A percentile compares a stretch with the other conserved stretches of the same genome.
phyloP scores from a whole-genome alignment of 2,329 filamentous ascomycete species.

The Neofusicoccum cordaticola region DNA sequence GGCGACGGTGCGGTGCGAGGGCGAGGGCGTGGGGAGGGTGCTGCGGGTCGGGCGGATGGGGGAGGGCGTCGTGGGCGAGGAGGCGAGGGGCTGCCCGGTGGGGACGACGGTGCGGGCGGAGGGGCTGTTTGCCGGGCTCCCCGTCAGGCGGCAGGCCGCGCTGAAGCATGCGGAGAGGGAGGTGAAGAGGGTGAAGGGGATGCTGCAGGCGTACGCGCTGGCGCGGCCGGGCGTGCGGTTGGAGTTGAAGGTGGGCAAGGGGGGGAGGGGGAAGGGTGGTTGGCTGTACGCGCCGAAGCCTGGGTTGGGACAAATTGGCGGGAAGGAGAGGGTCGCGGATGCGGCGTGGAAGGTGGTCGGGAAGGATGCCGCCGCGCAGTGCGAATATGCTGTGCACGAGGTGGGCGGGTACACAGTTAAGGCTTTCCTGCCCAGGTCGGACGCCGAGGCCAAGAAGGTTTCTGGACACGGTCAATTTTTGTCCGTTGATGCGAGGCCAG shows the following conservation, averaged over 20 bases:
- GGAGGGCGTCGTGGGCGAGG: slow-evolving; percentile 28
- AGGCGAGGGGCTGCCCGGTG: slow-evolving; percentile 52
- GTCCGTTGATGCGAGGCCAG: slow-evolving; percentile 66
- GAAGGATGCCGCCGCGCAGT: slow-evolving; percentile 54
- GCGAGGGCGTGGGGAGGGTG: slow-evolving; percentile 57
- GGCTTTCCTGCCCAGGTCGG: slow-evolving; percentile 56
- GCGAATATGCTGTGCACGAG: slow-evolving; percentile 42
- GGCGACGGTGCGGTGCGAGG: slow-evolving; percentile 62
- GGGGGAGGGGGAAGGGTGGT: slow-evolving; percentile 44
- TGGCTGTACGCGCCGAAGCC: slow-evolving; percentile 64
- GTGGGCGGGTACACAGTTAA: slow-evolving; percentile 49
- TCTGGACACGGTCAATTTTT: slow-evolving; percentile 53
- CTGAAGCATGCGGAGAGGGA: slow-evolving; percentile 58
- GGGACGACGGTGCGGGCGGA: slow-evolving; percentile 66
- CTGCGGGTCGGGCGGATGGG: slow-evolving; percentile 54
- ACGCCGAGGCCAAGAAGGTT: slow-evolving; percentile 43
- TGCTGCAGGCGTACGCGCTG: slow-evolving; percentile 64
- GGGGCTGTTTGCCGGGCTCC: slow-evolving; percentile 59
- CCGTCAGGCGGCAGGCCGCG: slow-evolving; percentile 61
- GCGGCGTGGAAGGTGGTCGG: slow-evolving; percentile 63
- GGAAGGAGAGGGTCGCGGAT: slow-evolving; percentile 37
- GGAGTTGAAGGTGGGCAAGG: slow-evolving; percentile 54
- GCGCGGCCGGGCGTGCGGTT: slow-evolving; percentile 63
- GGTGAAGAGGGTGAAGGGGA: slow-evolving; percentile 56
- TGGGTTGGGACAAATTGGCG: slow-evolving; percentile 32